phyloP scores from a whole-genome alignment of 441 rosid genomes.

The Populus hybrid region DNA sequence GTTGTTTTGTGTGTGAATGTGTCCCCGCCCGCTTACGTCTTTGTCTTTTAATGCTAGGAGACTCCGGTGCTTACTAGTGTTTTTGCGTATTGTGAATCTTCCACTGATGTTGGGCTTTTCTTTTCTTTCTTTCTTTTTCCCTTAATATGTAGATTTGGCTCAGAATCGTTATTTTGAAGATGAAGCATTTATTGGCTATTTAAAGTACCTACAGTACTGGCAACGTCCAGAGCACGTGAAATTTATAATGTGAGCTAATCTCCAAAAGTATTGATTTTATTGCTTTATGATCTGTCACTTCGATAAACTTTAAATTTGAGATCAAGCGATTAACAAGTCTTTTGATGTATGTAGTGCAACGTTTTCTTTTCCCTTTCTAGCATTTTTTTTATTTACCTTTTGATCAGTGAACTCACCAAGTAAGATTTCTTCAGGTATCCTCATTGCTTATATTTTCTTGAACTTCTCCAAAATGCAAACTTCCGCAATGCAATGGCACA shows the following conservation, averaged over 20 bases:
- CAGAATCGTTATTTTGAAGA: conserved; percentile 98
- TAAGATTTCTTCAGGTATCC: conserved; percentile 73
- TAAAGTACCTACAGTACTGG: conserved; percentile 97
- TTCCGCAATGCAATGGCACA: conserved; percentile 96
- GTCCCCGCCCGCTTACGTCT: not conserved
- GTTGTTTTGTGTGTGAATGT: not conserved
- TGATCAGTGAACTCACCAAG: conserved; percentile 11
- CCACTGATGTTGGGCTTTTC: not conserved
- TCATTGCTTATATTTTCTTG: conserved; percentile 84
- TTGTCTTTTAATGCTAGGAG: not conserved
- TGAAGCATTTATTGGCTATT: conserved; percentile 91
- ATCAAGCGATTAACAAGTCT: not conserved
- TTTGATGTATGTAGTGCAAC: not conserved
- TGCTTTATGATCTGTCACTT: conserved; percentile 3
- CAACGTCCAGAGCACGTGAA: conserved; percentile 87
- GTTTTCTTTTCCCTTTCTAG: not conserved
- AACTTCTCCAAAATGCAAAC: conserved; percentile 89
- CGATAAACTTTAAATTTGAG: not conserved
- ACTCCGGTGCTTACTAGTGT: not conserved
- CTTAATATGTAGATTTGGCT: conserved; percentile 67
- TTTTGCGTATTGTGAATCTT: not conserved
- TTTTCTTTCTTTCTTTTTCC: not conserved
- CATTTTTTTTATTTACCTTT: not conserved
- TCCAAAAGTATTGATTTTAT: conserved; percentile 5
- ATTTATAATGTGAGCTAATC: conserved; percentile 72